Evolutionary conservation across 1,284 basidiomycete species (phyloP), one percentile per base, ranked within the genome.

Genomic region (Dichomitus squalens): DNA sequence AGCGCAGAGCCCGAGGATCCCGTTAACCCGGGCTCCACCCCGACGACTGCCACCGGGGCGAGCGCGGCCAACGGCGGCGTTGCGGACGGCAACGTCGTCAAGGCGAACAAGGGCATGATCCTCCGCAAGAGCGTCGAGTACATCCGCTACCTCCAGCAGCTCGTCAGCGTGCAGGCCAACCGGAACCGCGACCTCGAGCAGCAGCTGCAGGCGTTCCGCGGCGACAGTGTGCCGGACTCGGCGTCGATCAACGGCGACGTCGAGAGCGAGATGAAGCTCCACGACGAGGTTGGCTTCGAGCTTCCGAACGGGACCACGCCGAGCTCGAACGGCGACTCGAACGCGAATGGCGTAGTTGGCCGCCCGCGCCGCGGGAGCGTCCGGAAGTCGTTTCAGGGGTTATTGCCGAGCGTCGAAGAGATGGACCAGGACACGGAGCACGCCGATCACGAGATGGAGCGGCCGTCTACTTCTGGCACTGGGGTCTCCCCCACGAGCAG

Each of bases 61-160:
- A 61, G 56, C 44, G 64, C 63, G 21, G 61, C 61, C 41, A 67
- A 68, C 49, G 65, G 64, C 43, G 64, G 23, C 20, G 25, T 12
- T 18, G 20, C n/a, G 20, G 68, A 58, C 25, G 62, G 53, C 21
- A 68, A 64, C n/a, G 75, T 70, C 5, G 77, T 90, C 48, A 94
- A 94, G 70, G 92, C 92, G 41, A 95, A 95, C 75, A 95, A 95
- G 78, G 92, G 92, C 38, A 91, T 94, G 84, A 93, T 95, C 52
- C 73, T 95, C 38, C 75, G 89, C 64, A 94, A 94, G 83, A 90
- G 87, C 57, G 93, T 95, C 31, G 92, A 94, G 67, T 95, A 95
- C 68, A 95, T 95, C 55, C 76, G 88, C 58, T 93, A 93, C 70
- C 81, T 94, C 4, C 92, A 94, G 68, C 90, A 93, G 66, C 84